These are phyloP conservation scores for Fusarium coffeatum DNA, from an alignment of 2,329 filamentous ascomycete genomes.

Conservation along the genomic window DNA sequence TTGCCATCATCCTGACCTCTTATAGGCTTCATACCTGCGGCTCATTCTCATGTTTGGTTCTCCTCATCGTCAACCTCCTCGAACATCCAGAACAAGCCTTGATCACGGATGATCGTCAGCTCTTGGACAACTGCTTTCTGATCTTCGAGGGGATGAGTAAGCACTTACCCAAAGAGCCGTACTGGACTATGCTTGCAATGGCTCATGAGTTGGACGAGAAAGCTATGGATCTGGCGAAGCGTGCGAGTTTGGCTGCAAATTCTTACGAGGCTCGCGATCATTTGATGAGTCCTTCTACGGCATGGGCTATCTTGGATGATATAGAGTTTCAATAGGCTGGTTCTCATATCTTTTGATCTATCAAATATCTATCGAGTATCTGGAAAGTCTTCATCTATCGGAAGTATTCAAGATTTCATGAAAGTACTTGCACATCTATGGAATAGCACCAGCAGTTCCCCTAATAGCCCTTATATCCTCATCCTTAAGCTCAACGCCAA, in stretches of 20 bases:
- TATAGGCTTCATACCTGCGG: constrained; percentile 36
- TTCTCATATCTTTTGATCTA: neutral
- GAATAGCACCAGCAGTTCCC: constrained; percentile 17
- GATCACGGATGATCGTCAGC: neutral
- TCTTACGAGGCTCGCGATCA: neutral
- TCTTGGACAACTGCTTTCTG: constrained; percentile 16
- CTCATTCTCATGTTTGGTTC: constrained; percentile 26
- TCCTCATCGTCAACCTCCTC: constrained; percentile 40
- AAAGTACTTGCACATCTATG: neutral
- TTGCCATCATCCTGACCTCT: accelerated
- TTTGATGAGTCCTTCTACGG: constrained; percentile 20
- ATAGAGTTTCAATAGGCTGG: constrained; percentile 16
- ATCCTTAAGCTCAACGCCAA: constrained; percentile 6
- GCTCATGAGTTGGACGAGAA: constrained; percentile 29
- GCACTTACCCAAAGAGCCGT: constrained; percentile 5
- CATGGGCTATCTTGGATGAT: constrained; percentile 27
- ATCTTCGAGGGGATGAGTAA: constrained; percentile 2
- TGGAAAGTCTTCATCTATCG: neutral
- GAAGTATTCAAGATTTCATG: neutral
- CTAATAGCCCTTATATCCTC: constrained; percentile 14
- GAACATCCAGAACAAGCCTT: constrained; percentile 30
- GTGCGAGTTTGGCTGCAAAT: neutral
- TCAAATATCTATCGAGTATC: too few relatives aligned
- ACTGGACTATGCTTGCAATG: constrained; percentile 17
- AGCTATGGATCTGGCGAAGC: constrained; percentile 30